These are phyloP conservation scores for Fusarium acutatum DNA, from an alignment of 2,329 filamentous ascomycete species.

Conservation along the genomic window DNA sequence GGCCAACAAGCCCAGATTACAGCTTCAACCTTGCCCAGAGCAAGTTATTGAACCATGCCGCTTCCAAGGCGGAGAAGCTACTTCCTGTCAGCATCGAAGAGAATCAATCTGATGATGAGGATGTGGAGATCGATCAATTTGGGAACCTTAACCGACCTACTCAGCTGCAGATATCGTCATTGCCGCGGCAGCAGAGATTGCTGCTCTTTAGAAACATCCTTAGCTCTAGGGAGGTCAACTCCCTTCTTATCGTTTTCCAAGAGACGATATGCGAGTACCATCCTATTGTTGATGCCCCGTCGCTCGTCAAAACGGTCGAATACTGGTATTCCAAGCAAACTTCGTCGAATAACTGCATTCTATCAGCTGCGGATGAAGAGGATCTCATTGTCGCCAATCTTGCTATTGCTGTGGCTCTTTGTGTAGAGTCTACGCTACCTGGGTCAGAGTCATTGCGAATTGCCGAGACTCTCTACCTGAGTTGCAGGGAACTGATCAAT, in stretches of 20 bases:
- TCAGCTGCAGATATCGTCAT: not conserved
- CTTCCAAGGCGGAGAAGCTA: not conserved
- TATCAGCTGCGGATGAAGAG: not conserved
- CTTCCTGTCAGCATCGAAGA: not conserved
- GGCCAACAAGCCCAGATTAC: not conserved
- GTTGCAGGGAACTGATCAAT: not conserved
- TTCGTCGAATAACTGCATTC: not conserved
- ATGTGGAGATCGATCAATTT: not conserved
- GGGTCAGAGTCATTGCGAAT: not conserved
- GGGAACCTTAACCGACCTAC: not conserved
- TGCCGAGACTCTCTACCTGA: not conserved
- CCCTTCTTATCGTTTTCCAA: not conserved
- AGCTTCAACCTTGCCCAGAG: not conserved
- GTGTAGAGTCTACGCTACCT: not conserved
- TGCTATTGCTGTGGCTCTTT: not conserved
- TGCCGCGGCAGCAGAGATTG: not conserved
- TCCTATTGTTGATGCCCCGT: not conserved
- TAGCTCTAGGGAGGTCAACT: not conserved
- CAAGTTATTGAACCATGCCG: not conserved
- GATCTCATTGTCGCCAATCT: not conserved
- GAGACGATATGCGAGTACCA: not conserved
- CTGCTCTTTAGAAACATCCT: not conserved
- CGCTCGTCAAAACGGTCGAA: not conserved
- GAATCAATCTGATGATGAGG: not conserved
- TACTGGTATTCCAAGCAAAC: not conserved